Conservation (phyloP, 1,284 basidiomycete species). For the Leccinum ambiguum region DNA sequence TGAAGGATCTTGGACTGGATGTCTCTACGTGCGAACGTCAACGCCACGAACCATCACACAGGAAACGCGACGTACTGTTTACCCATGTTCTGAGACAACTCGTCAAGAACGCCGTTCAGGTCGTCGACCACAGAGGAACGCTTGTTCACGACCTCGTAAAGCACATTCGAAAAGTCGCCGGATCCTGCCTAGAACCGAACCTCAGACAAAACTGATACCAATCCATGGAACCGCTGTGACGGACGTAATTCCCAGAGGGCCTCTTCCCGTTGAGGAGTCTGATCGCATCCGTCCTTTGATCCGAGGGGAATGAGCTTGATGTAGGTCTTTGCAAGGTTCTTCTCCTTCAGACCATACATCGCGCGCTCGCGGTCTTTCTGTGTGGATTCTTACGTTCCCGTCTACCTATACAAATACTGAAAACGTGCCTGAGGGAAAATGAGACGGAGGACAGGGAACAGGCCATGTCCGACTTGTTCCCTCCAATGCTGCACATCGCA, state of each 20-base stretch:
- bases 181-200: slow-evolving; percentile 50
- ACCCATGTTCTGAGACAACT: slow-evolving; percentile 65
- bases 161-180: slow-evolving; percentile 85
- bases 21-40: slow-evolving; percentile 47
- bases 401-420: neutral
- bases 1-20: slow-evolving; percentile 74
- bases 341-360: slow-evolving; percentile 91
- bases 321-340: slow-evolving; percentile 86
- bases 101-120: slow-evolving; percentile 77
- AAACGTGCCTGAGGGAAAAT: slow-evolving; percentile 68
- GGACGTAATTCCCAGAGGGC: slow-evolving; percentile 66
- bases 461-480: slow-evolving; percentile 48
- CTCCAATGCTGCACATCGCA: slow-evolving; percentile 40
- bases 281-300: slow-evolving; percentile 71
- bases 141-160: slow-evolving; percentile 82
- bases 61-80: slow-evolving; percentile 51
- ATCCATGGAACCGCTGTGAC: slow-evolving; percentile 22
- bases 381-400: slow-evolving; percentile 3
- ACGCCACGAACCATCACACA: neutral
- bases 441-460: slow-evolving; percentile 75
- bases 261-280: slow-evolving; percentile 89
- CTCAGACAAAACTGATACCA: neutral
- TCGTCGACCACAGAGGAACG: slow-evolving; percentile 82
- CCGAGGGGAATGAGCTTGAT: slow-evolving; percentile 86
- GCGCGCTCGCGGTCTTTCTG: slow-evolving; percentile 91